These are phyloP conservation scores for Tuber borchii DNA, from an alignment of 495 filamentous ascomycete species.

Conservation along the genomic window DNA sequence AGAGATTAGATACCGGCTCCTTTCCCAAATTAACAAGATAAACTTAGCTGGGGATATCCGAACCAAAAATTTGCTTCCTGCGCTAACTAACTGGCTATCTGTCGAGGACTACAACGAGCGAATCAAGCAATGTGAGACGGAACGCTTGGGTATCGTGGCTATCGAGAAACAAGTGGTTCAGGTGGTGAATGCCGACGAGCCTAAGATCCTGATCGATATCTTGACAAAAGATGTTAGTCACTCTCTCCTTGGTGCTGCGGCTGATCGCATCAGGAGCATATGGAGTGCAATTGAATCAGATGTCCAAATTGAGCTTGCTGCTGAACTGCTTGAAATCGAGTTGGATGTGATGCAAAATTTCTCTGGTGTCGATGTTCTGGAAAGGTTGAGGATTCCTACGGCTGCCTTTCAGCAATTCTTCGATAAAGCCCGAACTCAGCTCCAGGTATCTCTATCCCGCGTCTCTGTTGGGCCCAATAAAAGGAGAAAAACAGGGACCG, in stretches of 20 bases:
- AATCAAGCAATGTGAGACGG: constrained; percentile 48
- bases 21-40: constrained; percentile 63
- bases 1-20: constrained; percentile 59
- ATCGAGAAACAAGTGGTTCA: constrained; percentile 56
- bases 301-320: constrained; percentile 53
- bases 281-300: constrained; percentile 67
- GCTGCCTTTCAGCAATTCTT: constrained; percentile 50
- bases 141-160: constrained; percentile 55
- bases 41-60: constrained; percentile 63
- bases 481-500: constrained; percentile 15
- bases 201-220: constrained; percentile 54
- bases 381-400: constrained; percentile 61
- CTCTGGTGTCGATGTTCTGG: constrained; percentile 57
- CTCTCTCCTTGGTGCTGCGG: constrained; percentile 52
- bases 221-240: constrained; percentile 47
- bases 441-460: constrained; percentile 20
- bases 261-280: constrained; percentile 56
- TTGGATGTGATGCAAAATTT: constrained; percentile 46
- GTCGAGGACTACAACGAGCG: constrained; percentile 40
- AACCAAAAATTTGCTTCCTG: constrained; percentile 61
- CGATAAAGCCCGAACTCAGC: constrained; percentile 18
- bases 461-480: constrained; percentile 11
- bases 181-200: constrained; percentile 56
- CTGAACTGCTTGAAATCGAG: constrained; percentile 55
- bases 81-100: constrained; percentile 59